Conservation (phyloP, 441 rosid genomes). For the Syzygium syzygioides region DNA sequence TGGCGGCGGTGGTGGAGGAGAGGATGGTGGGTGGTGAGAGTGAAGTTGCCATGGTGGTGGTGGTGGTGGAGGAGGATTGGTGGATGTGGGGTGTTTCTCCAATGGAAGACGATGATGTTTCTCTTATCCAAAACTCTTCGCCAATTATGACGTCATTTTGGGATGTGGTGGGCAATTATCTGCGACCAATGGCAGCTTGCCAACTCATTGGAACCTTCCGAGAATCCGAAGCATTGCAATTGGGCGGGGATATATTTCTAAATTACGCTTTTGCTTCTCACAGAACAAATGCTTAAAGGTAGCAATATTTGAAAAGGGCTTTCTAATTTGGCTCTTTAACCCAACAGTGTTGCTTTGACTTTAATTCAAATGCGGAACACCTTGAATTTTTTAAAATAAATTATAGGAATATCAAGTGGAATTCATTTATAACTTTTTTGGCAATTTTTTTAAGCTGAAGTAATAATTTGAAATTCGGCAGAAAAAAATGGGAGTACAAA, state of each 20-base stretch:
- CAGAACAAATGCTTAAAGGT: background rate
- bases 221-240: background rate
- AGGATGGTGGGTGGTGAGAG: conserved; percentile 42
- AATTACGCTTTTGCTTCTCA: background rate
- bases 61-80: background rate
- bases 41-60: conserved; percentile 50
- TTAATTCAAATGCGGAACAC: background rate
- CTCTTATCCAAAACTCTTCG: background rate
- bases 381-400: background rate
- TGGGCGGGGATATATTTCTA: background rate
- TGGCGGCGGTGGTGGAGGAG: conserved; percentile 34
- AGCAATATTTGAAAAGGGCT: background rate
- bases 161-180: background rate
- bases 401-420: background rate
- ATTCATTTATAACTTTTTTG: background rate
- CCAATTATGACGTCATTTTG: background rate
- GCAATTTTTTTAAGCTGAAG: background rate
- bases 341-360: background rate
- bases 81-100: conserved; percentile 6
- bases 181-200: background rate
- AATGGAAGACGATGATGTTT: background rate
- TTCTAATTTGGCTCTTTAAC: background rate
- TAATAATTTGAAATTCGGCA: background rate
- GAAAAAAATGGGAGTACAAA: background rate
- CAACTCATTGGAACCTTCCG: background rate